Evolutionary conservation across 164 flowering plant species (phyloP).

Genomic region (Stephania yunnanensis): DNA sequence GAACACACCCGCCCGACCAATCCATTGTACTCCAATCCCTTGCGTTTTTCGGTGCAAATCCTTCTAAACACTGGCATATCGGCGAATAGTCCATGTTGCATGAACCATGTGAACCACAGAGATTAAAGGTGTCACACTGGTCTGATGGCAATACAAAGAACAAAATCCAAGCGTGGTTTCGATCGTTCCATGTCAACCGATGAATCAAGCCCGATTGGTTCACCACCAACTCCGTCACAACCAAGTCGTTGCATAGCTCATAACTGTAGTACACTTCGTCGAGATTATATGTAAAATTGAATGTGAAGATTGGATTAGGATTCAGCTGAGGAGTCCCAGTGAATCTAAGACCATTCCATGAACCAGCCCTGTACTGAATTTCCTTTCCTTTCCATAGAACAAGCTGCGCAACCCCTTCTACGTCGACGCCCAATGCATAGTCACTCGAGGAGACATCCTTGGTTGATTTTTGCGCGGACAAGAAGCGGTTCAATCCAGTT

Average conservation of each 20-base stretch:
- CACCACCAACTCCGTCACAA: conserved; percentile 9
- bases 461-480: conserved; percentile 26
- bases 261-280: conserved; percentile 21
- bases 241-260: conserved; percentile 1
- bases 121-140: neutral
- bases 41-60: neutral
- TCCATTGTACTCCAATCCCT: neutral
- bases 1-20: conserved; percentile 9
- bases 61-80: conserved; percentile 1
- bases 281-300: conserved; percentile 3
- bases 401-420: conserved; percentile 20
- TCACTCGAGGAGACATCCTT: conserved; percentile 34
- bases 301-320: conserved; percentile 2
- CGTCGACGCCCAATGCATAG: conserved; percentile 14
- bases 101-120: neutral
- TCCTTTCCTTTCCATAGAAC: conserved; percentile 10
- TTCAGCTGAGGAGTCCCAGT: conserved; percentile 16
- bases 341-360: conserved; percentile 28
- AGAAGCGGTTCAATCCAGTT: conserved; percentile 15
- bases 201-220: conserved; percentile 8
- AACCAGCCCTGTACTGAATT: conserved; percentile 15
- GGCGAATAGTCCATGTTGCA: neutral
- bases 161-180: neutral
- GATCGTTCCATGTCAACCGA: conserved; percentile 7
- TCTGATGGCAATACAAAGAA: conserved; percentile 8